Percentiles rank a stretch among this genome's conserved stretches.
Evolutionary conservation across 208 protist genomes (phyloP).

Genomic region (Trypanosoma melophagium): DNA sequence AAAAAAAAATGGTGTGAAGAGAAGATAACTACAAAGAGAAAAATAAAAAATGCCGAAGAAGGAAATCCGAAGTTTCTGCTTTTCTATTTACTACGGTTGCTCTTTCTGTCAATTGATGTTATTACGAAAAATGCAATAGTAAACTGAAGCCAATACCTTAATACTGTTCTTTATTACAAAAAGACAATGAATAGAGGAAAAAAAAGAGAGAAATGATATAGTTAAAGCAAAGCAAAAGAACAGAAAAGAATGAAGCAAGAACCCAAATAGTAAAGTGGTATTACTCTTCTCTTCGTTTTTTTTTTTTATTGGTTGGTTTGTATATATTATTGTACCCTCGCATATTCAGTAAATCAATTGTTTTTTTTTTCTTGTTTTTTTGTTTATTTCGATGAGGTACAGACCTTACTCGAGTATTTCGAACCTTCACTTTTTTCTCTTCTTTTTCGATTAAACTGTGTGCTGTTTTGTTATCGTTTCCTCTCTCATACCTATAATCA

Average conservation of each 20-base stretch:
- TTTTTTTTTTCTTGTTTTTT: not conserved
- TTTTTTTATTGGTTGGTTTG: slow-evolving; percentile 10
- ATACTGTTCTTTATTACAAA: not conserved
- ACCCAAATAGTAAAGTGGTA: not conserved
- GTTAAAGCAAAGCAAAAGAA: not conserved
- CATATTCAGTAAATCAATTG: not conserved
- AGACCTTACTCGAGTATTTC: not conserved
- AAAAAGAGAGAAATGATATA: not conserved
- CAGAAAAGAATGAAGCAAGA: not conserved
- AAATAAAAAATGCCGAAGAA: too few relatives aligned
- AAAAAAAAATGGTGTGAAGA: too few relatives aligned
- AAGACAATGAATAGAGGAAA: not conserved
- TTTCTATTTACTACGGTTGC: too few relatives aligned
- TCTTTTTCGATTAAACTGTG: not conserved
- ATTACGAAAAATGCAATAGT: too few relatives aligned
- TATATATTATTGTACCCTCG: not conserved
- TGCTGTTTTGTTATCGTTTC: not conserved
- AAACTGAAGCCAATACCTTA: too few relatives aligned
- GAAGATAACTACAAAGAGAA: too few relatives aligned
- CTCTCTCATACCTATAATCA: not conserved
- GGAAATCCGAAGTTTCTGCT: too few relatives aligned
- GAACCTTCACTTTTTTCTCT: not conserved
- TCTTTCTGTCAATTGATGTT: too few relatives aligned
- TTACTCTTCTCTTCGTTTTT: slow-evolving; percentile 15
- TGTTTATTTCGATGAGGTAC: not conserved